Conservation (phyloP, 192 early-diverging fungal species). For the Podila clonocystis region DNA sequence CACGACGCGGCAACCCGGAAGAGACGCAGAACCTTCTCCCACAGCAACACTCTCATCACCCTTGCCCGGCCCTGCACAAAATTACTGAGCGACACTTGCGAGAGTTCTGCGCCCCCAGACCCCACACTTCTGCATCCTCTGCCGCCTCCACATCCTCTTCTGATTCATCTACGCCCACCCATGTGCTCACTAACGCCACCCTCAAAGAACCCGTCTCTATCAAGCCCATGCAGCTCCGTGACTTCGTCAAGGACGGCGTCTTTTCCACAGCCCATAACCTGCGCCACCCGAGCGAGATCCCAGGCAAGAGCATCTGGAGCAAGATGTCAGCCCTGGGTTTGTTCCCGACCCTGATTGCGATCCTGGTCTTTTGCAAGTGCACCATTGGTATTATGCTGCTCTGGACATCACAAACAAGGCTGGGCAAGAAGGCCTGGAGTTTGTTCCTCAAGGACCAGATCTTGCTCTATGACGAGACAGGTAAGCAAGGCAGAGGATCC, state of each 20-base stretch:
- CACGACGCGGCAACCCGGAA: not conserved
- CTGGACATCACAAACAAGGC: conserved; percentile 16
- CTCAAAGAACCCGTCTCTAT: conserved; percentile 15
- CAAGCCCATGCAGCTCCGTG: conserved; percentile 16
- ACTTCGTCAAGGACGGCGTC: conserved; percentile 8
- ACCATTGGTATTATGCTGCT: conserved; percentile 8
- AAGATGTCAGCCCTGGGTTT: conserved; percentile 18
- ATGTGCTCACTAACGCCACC: not conserved
- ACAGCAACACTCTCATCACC: not conserved
- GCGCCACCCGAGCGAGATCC: conserved; percentile 18
- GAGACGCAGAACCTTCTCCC: not conserved
- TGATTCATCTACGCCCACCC: not conserved
- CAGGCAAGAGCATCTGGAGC: conserved; percentile 17
- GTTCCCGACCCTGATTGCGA: conserved; percentile 5
- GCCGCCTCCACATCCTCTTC: not conserved
- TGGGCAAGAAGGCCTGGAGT: conserved; percentile 15
- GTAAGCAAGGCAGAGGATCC: conserved; percentile 2
- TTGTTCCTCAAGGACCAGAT: conserved; percentile 29
- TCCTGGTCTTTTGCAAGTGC: conserved; percentile 22
- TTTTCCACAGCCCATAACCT: conserved; percentile 1
- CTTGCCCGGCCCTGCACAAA: conserved; percentile 8
- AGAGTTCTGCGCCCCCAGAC: conserved; percentile 16
- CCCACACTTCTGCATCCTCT: not conserved
- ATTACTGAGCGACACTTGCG: conserved; percentile 19
- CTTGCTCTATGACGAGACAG: conserved; percentile 24